Conservation (phyloP, 176 grass and related monocot species). For the Oryza glumipatula region DNA sequence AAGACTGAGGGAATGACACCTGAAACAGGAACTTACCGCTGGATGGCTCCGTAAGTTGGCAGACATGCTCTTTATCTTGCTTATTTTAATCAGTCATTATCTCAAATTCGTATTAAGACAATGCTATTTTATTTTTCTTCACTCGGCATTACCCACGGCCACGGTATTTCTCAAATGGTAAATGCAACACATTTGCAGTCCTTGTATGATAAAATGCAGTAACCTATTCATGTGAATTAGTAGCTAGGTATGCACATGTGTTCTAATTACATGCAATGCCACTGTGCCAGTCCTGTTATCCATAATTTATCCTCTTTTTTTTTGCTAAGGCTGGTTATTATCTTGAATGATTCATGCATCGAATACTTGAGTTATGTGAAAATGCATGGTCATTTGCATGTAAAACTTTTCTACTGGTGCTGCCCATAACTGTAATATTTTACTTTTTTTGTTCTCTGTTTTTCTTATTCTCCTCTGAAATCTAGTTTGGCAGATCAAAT, state of each 20-base stretch:
- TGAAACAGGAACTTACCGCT: conserved; percentile 91
- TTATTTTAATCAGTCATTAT: conserved; percentile 22
- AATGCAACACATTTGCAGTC: neutral
- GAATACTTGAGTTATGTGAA: conserved; percentile 14
- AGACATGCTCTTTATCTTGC: conserved; percentile 14
- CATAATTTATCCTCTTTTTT: conserved; percentile 18
- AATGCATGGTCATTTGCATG: neutral
- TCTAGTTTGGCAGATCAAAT: conserved; percentile 8
- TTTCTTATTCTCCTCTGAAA: neutral
- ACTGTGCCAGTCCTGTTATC: conserved; percentile 4
- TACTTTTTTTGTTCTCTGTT: neutral
- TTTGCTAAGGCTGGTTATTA: neutral
- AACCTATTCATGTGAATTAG: conserved; percentile 8
- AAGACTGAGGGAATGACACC: conserved; percentile 88
- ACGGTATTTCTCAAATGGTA: neutral
- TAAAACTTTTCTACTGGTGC: conserved; percentile 1
- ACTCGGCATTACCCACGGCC: conserved; percentile 1
- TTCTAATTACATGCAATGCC: conserved; percentile 17
- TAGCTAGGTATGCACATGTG: conserved; percentile 23
- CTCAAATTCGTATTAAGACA: neutral
- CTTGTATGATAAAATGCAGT: neutral
- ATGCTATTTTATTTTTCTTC: neutral
- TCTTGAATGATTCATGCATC: conserved; percentile 17
- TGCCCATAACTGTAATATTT: neutral
- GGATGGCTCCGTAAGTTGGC: conserved; percentile 92